Percentiles rank a stretch among this genome's conserved stretches.
Conservation (phyloP, 768 basidiomycete genomes). For the Neoboletus brunneissimus region DNA sequence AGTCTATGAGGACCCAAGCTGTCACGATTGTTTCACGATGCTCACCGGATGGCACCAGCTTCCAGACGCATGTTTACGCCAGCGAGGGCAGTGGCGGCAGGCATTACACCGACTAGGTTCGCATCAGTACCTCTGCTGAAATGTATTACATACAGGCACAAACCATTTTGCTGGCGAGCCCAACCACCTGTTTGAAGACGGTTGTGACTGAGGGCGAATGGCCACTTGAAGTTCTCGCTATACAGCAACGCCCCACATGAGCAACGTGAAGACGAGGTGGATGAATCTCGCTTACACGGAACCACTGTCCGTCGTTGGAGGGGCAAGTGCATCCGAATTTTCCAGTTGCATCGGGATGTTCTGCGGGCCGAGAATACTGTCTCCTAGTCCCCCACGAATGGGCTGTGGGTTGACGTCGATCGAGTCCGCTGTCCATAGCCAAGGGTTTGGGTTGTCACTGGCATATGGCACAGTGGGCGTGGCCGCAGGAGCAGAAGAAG, state of each 20-base stretch:
- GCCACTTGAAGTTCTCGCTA: constrained; percentile 58
- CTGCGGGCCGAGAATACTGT: constrained; percentile 52
- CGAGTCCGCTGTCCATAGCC: constrained; percentile 36
- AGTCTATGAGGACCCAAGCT: constrained; percentile 5
- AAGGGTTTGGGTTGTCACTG: constrained; percentile 45
- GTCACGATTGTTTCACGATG: neutral
- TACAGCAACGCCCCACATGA: neutral
- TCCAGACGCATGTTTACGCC: constrained; percentile 44
- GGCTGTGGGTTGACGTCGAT: constrained; percentile 37
- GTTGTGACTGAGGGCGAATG: constrained; percentile 58
- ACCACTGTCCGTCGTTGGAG: constrained; percentile 63
- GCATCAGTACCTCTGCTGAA: neutral
- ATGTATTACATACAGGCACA: constrained; percentile 4
- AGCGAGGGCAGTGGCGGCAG: constrained; percentile 38
- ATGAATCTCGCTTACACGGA: constrained; percentile 34
- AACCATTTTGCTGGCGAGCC: constrained; percentile 61
- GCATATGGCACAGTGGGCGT: constrained; percentile 46
- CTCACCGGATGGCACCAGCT: constrained; percentile 41
- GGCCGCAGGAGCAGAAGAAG: constrained; percentile 30
- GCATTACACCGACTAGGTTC: constrained; percentile 36
- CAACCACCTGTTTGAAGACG: constrained; percentile 62
- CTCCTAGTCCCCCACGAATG: constrained; percentile 44
- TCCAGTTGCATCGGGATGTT: constrained; percentile 54
- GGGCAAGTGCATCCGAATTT: constrained; percentile 56
- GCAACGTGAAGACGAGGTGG: neutral